phyloP scores from a whole-genome alignment of 2,329 filamentous ascomycete species.

The Apiospora hydei region DNA sequence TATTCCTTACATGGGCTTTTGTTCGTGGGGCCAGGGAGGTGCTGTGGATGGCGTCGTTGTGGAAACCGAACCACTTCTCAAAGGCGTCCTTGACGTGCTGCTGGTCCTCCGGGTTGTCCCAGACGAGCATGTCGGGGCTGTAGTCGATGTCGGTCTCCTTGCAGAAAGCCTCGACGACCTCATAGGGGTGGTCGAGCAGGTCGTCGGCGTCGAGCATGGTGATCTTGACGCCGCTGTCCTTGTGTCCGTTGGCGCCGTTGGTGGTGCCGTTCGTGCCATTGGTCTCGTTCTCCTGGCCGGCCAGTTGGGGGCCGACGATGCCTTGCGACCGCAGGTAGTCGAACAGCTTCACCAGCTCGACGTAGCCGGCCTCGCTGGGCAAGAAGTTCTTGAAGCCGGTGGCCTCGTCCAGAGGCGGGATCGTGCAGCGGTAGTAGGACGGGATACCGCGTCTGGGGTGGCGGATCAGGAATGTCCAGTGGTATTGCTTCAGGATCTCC shows the following conservation, averaged over 20 bases:
- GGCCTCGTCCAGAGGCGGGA: slow-evolving; percentile 81
- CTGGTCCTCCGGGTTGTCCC: slow-evolving; percentile 80
- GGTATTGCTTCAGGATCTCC: slow-evolving; percentile 78
- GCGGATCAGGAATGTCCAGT: slow-evolving; percentile 96
- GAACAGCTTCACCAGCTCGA: slow-evolving; percentile 85
- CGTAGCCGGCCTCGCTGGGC: slow-evolving; percentile 87
- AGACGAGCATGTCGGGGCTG: slow-evolving; percentile 78
- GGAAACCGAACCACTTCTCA: slow-evolving; percentile 97
- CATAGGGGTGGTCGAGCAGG: slow-evolving; percentile 82
- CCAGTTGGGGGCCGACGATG: slow-evolving; percentile 73
- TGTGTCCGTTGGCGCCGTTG: slow-evolving; percentile 67
- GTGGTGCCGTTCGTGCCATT: slow-evolving; percentile 47
- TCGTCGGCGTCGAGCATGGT: slow-evolving; percentile 95
- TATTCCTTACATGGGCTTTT: slow-evolving; percentile 63
- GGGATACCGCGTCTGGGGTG: slow-evolving; percentile 92
- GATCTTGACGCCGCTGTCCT: slow-evolving; percentile 64
- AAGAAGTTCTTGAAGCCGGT: slow-evolving; percentile 91
- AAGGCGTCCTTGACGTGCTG: slow-evolving; percentile 75
- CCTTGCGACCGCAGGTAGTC: slow-evolving; percentile 78
- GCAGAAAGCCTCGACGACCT: slow-evolving; percentile 81
- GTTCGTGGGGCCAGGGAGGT: slow-evolving; percentile 75
- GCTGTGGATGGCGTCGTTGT: slow-evolving; percentile 91
- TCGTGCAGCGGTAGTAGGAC: slow-evolving; percentile 92
- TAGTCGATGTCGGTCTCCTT: slow-evolving; percentile 81
- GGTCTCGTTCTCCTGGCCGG: slow-evolving; percentile 47